Evolutionary conservation across 768 basidiomycete species (phyloP).

Genomic region (Mycena kentingensis): DNA sequence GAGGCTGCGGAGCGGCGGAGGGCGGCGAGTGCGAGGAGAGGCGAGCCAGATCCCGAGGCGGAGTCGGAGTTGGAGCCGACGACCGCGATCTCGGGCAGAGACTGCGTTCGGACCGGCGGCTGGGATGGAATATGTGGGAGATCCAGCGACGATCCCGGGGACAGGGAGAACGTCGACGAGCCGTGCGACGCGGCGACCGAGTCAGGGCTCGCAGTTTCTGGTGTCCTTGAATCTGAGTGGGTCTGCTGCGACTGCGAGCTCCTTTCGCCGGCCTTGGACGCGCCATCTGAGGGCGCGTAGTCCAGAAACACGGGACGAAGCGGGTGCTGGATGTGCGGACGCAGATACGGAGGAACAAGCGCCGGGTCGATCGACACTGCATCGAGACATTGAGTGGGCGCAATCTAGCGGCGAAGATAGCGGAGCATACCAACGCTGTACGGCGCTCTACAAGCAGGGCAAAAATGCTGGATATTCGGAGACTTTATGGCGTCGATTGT

Average conservation of each 20-base stretch:
- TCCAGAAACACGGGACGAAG: slow-evolving; percentile 13
- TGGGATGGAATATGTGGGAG: no score
- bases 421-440: slow-evolving; percentile 9
- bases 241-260: no score
- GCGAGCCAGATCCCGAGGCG: no score
- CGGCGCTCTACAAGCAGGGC: slow-evolving; percentile 8
- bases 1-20: slow-evolving; percentile 3
- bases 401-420: neutral
- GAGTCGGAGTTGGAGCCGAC: no score
- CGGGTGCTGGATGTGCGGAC: slow-evolving; percentile 11
- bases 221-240: no score
- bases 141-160: no score
- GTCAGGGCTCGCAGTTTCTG: no score
- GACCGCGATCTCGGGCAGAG: no score
- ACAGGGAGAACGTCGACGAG: neutral
- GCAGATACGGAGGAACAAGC: slow-evolving; percentile 13
- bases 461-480: slow-evolving; percentile 10
- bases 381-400: neutral
- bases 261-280: neutral
- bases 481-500: slow-evolving; percentile 10
- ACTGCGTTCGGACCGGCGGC: no score
- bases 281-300: neutral
- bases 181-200: no score
- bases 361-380: slow-evolving; percentile 14
- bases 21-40: no score